Evolutionary conservation across 2,329 filamentous ascomycete species (phyloP).

Genomic region (Colletotrichum nymphaeae): DNA sequence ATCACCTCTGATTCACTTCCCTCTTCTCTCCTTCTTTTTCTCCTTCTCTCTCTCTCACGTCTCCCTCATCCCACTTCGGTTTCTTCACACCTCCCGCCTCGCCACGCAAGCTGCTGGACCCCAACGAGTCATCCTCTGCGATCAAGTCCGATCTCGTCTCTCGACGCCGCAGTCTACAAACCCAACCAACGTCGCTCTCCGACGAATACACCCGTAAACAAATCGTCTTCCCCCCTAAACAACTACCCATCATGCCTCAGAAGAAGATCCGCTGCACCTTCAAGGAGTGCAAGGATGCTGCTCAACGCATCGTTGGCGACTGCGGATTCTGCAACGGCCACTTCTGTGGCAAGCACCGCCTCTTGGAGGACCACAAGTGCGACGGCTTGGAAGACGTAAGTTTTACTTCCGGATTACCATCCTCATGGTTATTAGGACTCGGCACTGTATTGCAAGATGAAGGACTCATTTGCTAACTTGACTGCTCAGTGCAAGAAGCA

Average conservation of each 20-base stretch:
- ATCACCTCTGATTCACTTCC: background rate
- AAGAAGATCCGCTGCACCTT: constrained; percentile 88
- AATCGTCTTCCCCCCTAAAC: constrained; percentile 7
- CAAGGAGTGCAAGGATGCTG: constrained; percentile 88
- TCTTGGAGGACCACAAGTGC: constrained; percentile 96
- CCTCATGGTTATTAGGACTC: constrained; percentile 54
- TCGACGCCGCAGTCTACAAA: constrained; percentile 8
- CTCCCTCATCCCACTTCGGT: background rate
- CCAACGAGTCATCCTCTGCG: constrained; percentile 6
- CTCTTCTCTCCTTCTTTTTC: background rate
- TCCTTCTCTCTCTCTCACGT: background rate
- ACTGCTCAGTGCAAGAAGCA: constrained; percentile 87
- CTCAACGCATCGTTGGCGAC: constrained; percentile 94
- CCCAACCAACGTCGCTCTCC: constrained; percentile 14
- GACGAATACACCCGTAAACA: background rate
- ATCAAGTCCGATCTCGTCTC: background rate
- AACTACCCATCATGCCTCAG: constrained; percentile 65
- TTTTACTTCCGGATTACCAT: constrained; percentile 42
- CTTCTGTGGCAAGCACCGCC: constrained; percentile 93
- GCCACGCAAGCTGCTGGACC: background rate
- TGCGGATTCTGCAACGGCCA: constrained; percentile 95
- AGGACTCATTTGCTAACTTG: constrained; percentile 49
- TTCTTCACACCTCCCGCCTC: background rate
- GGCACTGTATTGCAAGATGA: constrained; percentile 47
- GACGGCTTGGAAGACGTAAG: constrained; percentile 87